A percentile compares a stretch with the other conserved stretches of the same genome.
phyloP scores from a whole-genome alignment of 2,329 filamentous ascomycete genomes.

The Dothistroma pini region DNA sequence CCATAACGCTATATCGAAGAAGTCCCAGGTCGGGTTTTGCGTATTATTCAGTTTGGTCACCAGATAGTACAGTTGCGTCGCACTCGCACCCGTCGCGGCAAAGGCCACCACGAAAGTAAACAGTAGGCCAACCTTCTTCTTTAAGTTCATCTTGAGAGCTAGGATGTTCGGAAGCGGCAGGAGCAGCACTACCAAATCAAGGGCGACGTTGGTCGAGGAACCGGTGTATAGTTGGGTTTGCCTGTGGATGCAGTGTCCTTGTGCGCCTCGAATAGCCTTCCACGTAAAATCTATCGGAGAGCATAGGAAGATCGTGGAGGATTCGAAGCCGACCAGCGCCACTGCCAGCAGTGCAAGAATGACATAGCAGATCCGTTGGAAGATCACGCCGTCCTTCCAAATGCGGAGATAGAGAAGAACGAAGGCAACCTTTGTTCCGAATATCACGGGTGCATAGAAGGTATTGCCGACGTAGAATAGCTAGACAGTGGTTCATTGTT shows the following conservation, averaged over 20 bases:
- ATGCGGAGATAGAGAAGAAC: slow-evolving; percentile 6
- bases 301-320: slow-evolving; percentile 2
- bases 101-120: slow-evolving; percentile 10
- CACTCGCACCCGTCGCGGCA: slow-evolving; percentile 5
- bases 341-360: background rate
- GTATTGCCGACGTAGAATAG: slow-evolving; percentile 11
- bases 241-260: slow-evolving; percentile 8
- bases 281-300: slow-evolving; percentile 5
- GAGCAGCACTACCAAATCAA: slow-evolving; percentile 12
- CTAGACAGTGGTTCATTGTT: background rate
- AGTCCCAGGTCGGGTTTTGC: slow-evolving; percentile 10
- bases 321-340: background rate
- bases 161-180: slow-evolving; percentile 8
- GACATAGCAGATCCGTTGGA: background rate
- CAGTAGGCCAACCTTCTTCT: slow-evolving; percentile 9
- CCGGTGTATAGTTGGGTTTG: slow-evolving; percentile 9
- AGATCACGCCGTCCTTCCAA: background rate
- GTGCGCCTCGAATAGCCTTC: background rate
- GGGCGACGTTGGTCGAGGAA: slow-evolving; percentile 8
- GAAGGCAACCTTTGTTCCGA: slow-evolving; percentile 3
- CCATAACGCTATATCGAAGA: slow-evolving; percentile 7
- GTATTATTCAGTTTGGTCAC: background rate
- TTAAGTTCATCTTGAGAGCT: background rate
- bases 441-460: background rate
- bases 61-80: slow-evolving; percentile 7